Evolutionary conservation across 495 filamentous ascomycete genomes (phyloP), one percentile per base, ranked within the genome.

Genomic region (Cetradonia linearis): DNA sequence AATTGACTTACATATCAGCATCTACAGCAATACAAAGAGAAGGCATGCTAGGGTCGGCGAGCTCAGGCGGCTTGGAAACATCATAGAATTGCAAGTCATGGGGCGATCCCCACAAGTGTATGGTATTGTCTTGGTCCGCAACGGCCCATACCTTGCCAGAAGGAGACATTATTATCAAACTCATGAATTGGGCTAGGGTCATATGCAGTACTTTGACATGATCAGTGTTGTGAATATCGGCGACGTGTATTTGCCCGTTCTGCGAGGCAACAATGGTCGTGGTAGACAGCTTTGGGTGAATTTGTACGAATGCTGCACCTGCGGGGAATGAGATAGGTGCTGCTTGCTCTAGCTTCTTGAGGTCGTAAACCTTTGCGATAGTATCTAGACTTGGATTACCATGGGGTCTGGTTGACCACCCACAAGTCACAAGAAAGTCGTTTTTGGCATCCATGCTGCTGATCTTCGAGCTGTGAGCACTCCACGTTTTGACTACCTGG

Each of bases 391-490:
- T 42, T 69, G 90, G 88, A 47, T 76, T 76, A 11, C 79, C 81
- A 30, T 83, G 71, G 38, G 81, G 82, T 64, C 89, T 83, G 20
- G 85, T 77, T 1, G 91, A 92, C 69, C 88, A 93, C n/a, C 93
- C 93, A 70, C 93, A 99, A 28, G 91, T 96, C 23, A 96, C 84
- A 33, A 97, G 80, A 62, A 89, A 89, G 67, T 96, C 90, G 63
- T 88, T 86, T 58, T 90, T 86, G 8, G 89, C 89, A 73, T 97
- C 92, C 87, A 99, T 95, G 68, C 96, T 91, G 68, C 88, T 92
- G 63, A 97, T 87, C 28, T 79, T 82, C 4, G 87, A 84, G 3
- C 81, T 79, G 63, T 97, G 91, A 6, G 91, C 89, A 63, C 89
- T 87, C 88, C 92, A 97, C 16, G 81, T 80, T 66, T 91, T 95